phyloP scores from a whole-genome alignment of 2,329 filamentous ascomycete species.

The Hymenoscyphus infarciens region DNA sequence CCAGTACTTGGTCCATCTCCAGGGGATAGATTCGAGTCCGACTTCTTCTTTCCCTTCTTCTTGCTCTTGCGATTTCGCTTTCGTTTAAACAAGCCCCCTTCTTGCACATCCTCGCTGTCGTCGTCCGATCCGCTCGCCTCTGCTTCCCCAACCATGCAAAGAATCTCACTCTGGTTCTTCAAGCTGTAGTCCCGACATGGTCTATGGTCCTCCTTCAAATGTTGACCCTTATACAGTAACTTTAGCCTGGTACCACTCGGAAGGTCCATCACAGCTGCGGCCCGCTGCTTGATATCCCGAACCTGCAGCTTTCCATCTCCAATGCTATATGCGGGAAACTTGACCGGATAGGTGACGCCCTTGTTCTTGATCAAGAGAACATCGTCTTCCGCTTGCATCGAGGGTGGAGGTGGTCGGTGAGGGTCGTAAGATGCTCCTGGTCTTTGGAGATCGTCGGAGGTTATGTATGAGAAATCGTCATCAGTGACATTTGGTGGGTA shows the following conservation, averaged over 20 bases:
- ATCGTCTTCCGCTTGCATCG: slow-evolving; percentile 57
- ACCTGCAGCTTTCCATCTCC: slow-evolving; percentile 68
- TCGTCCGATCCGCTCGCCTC: slow-evolving; percentile 45
- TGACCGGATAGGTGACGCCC: slow-evolving; percentile 61
- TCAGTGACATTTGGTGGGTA: slow-evolving; percentile 64
- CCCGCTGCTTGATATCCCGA: slow-evolving; percentile 63
- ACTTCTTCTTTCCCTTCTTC: slow-evolving; percentile 40
- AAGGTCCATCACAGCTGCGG: slow-evolving; percentile 62
- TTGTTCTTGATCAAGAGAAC: slow-evolving; percentile 67
- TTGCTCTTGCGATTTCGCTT: slow-evolving; percentile 37
- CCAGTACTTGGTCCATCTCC: slow-evolving; percentile 39
- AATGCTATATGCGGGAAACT: slow-evolving; percentile 73
- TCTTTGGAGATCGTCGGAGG: slow-evolving; percentile 65
- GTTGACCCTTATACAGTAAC: slow-evolving; percentile 69
- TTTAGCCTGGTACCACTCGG: slow-evolving; percentile 57
- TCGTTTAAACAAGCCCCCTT: slow-evolving; percentile 31
- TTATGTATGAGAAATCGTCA: slow-evolving; percentile 78
- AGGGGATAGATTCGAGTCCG: slow-evolving; percentile 29
- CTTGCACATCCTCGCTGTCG: slow-evolving; percentile 36
- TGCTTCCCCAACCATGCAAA: slow-evolving; percentile 55
- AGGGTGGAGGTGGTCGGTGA: slow-evolving; percentile 37
- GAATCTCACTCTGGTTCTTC: slow-evolving; percentile 59
- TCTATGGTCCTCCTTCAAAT: slow-evolving; percentile 60
- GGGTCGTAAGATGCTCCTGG: slow-evolving; percentile 43
- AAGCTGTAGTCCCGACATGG: slow-evolving; percentile 58